These are phyloP conservation scores for Monosiga brevicollis DNA, from an alignment of 78 protist genomes.

Conservation along the genomic window DNA sequence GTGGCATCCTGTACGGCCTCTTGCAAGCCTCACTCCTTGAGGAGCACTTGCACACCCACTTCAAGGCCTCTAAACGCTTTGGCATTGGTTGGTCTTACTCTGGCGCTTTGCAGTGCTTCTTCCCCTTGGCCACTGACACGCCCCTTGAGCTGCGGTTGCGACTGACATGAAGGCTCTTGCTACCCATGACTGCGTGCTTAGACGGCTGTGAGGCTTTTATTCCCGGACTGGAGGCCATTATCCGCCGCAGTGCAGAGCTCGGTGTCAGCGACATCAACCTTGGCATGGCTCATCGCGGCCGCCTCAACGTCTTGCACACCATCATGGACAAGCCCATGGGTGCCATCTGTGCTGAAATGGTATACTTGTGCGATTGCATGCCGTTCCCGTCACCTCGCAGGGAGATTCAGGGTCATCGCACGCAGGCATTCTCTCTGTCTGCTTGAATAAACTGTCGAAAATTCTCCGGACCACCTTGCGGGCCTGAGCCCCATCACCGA, in stretches of 20 bases:
- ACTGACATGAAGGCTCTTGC: not conserved
- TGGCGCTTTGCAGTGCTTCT: not conserved
- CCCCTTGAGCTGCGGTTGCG: not conserved
- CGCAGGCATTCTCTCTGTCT: too few relatives aligned
- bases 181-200: not conserved
- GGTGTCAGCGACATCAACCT: not conserved
- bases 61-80: not conserved
- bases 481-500: too few relatives aligned
- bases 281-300: not conserved
- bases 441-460: too few relatives aligned
- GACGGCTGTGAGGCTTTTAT: not conserved
- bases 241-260: not conserved
- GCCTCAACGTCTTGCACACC: not conserved
- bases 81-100: not conserved
- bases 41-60: not conserved
- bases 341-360: not conserved
- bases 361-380: too few relatives aligned
- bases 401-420: too few relatives aligned
- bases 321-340: not conserved
- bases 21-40: not conserved
- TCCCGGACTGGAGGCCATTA: not conserved
- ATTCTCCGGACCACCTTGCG: too few relatives aligned
- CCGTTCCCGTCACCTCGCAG: too few relatives aligned
- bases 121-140: not conserved
- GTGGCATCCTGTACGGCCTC: not conserved